These are phyloP conservation scores for Plasmodium yoelii DNA, from an alignment of 169 alveolate species.

Conservation along the genomic window DNA sequence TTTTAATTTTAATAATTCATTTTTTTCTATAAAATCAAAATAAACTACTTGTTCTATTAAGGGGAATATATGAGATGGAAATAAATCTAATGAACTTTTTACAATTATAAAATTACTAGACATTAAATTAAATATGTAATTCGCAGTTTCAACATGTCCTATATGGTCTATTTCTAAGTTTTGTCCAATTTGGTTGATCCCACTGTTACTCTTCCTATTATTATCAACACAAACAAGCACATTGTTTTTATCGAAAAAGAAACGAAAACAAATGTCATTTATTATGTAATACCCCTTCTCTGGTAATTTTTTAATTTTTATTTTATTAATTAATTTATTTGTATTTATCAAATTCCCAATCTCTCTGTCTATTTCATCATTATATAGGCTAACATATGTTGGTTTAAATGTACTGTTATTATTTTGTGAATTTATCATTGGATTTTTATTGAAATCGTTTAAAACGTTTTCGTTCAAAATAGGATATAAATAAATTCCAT, in stretches of 20 bases:
- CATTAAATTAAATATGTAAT: slow-evolving; percentile 1
- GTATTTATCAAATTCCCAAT: slow-evolving; percentile 38
- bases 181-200: background rate
- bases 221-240: slow-evolving; percentile 15
- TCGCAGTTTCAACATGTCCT: slow-evolving; percentile 1
- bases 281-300: slow-evolving; percentile 31
- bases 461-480: background rate
- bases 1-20: slow-evolving; percentile 40
- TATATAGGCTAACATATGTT: slow-evolving; percentile 38
- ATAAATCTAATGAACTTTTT: slow-evolving; percentile 19
- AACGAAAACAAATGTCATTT: slow-evolving; percentile 12
- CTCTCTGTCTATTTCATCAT: slow-evolving; percentile 45
- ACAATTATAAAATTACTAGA: slow-evolving; percentile 23
- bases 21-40: slow-evolving; percentile 31
- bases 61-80: slow-evolving; percentile 33
- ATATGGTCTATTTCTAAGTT: background rate
- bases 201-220: background rate
- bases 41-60: slow-evolving; percentile 13
- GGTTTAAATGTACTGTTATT: slow-evolving; percentile 19
- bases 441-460: background rate
- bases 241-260: slow-evolving; percentile 16
- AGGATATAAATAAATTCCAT: slow-evolving; percentile 61
- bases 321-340: slow-evolving; percentile 7
- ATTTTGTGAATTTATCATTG: background rate
- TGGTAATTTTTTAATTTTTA: slow-evolving; percentile 21